phyloP scores from a whole-genome alignment of 106 monocot genomes.

The Acorus gramineus region DNA sequence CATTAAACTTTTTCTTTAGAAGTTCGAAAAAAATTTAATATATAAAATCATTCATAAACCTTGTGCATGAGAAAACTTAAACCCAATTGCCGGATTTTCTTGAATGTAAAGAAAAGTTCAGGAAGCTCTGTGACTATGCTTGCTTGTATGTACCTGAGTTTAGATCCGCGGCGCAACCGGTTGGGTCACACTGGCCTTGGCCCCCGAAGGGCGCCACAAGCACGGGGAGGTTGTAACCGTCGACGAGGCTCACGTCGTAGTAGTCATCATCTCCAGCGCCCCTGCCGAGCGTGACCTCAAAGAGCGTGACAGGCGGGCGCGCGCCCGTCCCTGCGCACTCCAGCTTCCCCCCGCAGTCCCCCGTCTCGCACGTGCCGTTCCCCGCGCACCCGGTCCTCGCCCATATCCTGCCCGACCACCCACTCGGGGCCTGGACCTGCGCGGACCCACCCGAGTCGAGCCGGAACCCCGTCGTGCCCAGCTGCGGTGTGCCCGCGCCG shows the following conservation, averaged over 20 bases:
- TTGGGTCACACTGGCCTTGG: constrained; percentile 33
- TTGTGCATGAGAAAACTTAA: no score
- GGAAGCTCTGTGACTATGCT: no score
- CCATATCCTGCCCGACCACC: constrained; percentile 92
- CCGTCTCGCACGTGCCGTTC: constrained; percentile 47
- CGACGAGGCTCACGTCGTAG: constrained; percentile 58
- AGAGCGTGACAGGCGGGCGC: constrained; percentile 51
- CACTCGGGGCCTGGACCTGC: constrained; percentile 27
- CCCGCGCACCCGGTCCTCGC: constrained; percentile 62
- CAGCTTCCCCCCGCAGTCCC: constrained; percentile 71
- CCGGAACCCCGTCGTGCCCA: constrained; percentile 57
- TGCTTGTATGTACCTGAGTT: constrained; percentile 37
- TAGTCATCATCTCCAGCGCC: constrained; percentile 20
- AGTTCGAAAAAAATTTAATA: no score
- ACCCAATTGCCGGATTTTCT: not conserved
- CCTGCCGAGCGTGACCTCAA: constrained; percentile 64
- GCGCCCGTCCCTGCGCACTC: constrained; percentile 53
- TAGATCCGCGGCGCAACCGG: constrained; percentile 56
- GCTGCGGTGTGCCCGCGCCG: constrained; percentile 62
- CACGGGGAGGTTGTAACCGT: constrained; percentile 70
- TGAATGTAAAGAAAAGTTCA: not conserved
- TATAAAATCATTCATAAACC: no score
- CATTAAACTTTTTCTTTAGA: no score
- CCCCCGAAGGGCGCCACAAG: constrained; percentile 24
- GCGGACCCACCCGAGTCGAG: constrained; percentile 41